Conservation (phyloP, 345 rosid genomes). For the Acer saccharum region DNA sequence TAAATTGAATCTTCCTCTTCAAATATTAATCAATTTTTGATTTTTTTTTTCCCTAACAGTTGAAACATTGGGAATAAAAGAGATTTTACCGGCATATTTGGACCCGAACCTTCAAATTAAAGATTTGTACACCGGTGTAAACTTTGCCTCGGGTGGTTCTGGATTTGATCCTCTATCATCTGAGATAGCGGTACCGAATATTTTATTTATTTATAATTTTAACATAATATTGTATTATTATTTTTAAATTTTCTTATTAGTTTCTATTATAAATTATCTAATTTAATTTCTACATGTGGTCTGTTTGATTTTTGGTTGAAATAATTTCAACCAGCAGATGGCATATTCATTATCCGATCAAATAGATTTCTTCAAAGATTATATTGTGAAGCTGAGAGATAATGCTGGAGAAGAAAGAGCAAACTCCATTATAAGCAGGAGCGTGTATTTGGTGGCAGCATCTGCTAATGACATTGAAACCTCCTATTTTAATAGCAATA, state of each 20-base stretch:
- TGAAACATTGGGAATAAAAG: slow-evolving; percentile 33
- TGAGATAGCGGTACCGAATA: slow-evolving; percentile 7
- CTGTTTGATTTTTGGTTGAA: neutral
- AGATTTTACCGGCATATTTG: slow-evolving; percentile 32
- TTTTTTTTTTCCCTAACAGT: slow-evolving; percentile 15
- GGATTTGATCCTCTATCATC: slow-evolving; percentile 36
- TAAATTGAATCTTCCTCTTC: neutral
- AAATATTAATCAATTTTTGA: neutral
- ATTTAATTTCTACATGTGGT: too few relatives aligned
- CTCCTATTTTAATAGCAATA: neutral
- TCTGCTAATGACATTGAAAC: slow-evolving; percentile 30
- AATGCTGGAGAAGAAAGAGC: slow-evolving; percentile 17
- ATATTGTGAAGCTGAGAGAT: slow-evolving; percentile 12
- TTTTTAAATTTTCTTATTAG: neutral
- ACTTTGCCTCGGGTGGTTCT: slow-evolving; percentile 46
- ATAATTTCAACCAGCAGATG: neutral
- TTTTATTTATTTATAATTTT: neutral
- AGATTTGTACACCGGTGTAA: slow-evolving; percentile 36
- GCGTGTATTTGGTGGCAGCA: slow-evolving; percentile 14
- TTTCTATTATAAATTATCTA: neutral
- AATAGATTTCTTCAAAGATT: slow-evolving; percentile 18
- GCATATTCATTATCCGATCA: slow-evolving; percentile 12
- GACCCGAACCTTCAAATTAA: slow-evolving; percentile 25
- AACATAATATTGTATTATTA: neutral
- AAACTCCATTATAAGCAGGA: neutral